Evolutionary conservation across 352 stramenopile species (phyloP).

Genomic region (Phytophthora quininea): DNA sequence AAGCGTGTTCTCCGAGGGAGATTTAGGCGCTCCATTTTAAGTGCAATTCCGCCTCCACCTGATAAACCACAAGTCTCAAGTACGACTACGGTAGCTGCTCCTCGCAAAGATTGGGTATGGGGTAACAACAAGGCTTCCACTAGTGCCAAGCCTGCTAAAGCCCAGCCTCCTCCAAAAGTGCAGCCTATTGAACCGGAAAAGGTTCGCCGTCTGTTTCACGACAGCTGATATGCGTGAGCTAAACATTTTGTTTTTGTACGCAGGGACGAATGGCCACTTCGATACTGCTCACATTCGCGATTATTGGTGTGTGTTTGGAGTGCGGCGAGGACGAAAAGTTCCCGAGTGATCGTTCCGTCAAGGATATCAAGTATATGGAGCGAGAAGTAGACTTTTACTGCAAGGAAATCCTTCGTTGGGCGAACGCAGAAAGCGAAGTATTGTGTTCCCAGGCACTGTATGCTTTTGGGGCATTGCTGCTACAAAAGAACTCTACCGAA

Average conservation of each 20-base stretch:
- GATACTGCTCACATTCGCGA: constrained; percentile 38
- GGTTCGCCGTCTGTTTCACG: constrained; percentile 19
- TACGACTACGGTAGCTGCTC: constrained; percentile 4
- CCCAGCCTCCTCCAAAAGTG: neutral
- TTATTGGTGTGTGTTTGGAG: constrained; percentile 39
- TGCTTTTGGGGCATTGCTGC: constrained; percentile 44
- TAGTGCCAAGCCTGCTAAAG: constrained; percentile 7
- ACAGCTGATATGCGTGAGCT: neutral
- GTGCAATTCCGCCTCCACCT: constrained; percentile 20
- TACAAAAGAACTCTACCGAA: constrained; percentile 54
- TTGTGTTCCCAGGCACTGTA: constrained; percentile 53
- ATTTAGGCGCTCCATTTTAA: constrained; percentile 38
- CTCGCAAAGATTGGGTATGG: constrained; percentile 35
- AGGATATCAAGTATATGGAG: constrained; percentile 53
- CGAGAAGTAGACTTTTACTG: constrained; percentile 79
- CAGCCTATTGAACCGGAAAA: constrained; percentile 16
- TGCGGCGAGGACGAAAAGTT: constrained; percentile 30
- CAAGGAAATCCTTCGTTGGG: constrained; percentile 65
- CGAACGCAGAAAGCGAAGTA: constrained; percentile 34
- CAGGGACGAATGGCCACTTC: constrained; percentile 28
- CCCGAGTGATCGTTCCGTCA: constrained; percentile 12
- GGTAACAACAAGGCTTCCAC: constrained; percentile 5
- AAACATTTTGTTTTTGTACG: neutral
- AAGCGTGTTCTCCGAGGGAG: constrained; percentile 65
- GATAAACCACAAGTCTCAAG: constrained; percentile 5